Percentiles rank a stretch among this genome's conserved stretches.
Evolutionary conservation across 805 yeast genomes (phyloP).

Genomic region (Cyberlindnera sargentensis): DNA sequence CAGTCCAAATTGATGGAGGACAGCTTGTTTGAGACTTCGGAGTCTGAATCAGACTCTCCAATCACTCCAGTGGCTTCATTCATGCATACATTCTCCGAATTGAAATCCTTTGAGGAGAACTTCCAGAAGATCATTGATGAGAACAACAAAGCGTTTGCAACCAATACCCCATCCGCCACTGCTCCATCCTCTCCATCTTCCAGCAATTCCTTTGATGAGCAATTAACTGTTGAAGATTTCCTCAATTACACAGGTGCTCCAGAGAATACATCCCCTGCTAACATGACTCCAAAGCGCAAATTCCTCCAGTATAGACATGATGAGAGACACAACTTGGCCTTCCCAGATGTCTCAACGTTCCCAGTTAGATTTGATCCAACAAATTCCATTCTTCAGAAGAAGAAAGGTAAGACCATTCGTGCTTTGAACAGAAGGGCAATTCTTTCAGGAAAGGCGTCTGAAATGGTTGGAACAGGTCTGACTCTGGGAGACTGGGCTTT

Average conservation of each 20-base stretch:
- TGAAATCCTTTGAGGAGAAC: conserved; percentile 23
- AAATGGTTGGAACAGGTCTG: conserved; percentile 26
- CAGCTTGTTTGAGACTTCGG: conserved; percentile 13
- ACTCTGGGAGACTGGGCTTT: conserved; percentile 18
- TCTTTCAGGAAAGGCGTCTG: conserved; percentile 22
- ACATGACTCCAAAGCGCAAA: conserved; percentile 9
- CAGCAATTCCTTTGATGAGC: neutral
- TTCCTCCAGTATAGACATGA: conserved; percentile 23
- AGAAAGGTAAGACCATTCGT: conserved; percentile 11
- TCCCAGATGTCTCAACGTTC: conserved; percentile 24
- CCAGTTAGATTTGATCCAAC: conserved; percentile 23
- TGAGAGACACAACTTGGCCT: conserved; percentile 24
- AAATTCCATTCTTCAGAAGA: conserved; percentile 1
- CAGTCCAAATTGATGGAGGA: conserved; percentile 9
- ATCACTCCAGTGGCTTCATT: conserved; percentile 8
- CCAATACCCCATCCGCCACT: conserved; percentile 1
- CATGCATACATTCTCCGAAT: conserved; percentile 13
- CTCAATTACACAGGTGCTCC: conserved; percentile 7
- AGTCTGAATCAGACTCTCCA: conserved; percentile 14
- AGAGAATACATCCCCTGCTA: neutral
- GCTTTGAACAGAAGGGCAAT: conserved; percentile 26
- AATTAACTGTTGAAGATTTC: conserved; percentile 14
- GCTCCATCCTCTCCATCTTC: conserved; percentile 4
- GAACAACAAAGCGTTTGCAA: conserved; percentile 8
- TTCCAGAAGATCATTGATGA: conserved; percentile 23